Base-by-base conservation (phyloP, 768 basidiomycete genomes). In the Leucosporidium yakuticum region DNA sequence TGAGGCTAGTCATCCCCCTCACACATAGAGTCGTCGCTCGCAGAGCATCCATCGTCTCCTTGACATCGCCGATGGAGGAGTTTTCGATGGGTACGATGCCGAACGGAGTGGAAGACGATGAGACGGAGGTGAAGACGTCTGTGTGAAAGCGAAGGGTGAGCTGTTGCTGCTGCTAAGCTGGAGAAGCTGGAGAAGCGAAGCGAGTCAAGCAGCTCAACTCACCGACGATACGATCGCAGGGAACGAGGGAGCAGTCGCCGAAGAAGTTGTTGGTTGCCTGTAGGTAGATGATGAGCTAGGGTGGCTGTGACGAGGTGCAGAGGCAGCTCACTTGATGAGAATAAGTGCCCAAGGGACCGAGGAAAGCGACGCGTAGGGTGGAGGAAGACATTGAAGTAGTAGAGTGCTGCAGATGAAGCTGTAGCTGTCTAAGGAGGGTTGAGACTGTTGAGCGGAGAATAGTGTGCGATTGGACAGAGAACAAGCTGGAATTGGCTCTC, bases 291-390 rank as follows among this genome's bases (percentile, higher is more conserved):
- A 25, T 19, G 11, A 12, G 8, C 9, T 5, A 0, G 3, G 17
- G 36, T 15, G 8, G 14, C 32, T 49, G 31, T 32, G 29, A 4
- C 50, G 0, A 2, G 11, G 2, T n/a, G 44, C 19, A 19, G 23
- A 34, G 53, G 54, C 27, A 29, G 5, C 63, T 54, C 25, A 65
- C 74, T 56, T 75, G 74, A 53, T 75, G 74, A 2, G 74, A 72
- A 32, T 75, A 75, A 1, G 74, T 75, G 17, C 74, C 74, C 27
- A 70, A 62, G 25, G 74, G 74, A n/a, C 74, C 77, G 31, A 74
- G 65, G 62, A 73, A 73, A 25, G 66, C 68, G 62, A 73, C 60
- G 31, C 71, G 67, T 27, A 66, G 65, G 15, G 20, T 54, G 1
- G 60, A 2, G 1, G 63, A 2, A 25, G n/a, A 12, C 27, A 12